phyloP scores from a whole-genome alignment of 441 rosid genomes.

The Gossypium schwendimanii region DNA sequence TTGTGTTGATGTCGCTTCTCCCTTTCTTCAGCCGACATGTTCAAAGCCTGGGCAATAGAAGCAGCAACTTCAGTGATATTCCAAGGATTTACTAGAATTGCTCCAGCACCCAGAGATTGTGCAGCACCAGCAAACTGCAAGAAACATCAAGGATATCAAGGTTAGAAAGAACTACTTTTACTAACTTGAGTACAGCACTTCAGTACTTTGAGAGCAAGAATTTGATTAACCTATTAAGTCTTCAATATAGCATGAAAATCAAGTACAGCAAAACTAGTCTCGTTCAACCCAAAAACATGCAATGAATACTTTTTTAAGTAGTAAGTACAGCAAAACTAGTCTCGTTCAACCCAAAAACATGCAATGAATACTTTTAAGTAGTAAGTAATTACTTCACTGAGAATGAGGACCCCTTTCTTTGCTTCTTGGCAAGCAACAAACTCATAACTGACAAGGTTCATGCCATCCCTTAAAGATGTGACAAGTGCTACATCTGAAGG shows the following conservation, averaged over 20 bases:
- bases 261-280: neutral
- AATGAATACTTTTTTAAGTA: slow-evolving; percentile 8
- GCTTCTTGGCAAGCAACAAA: slow-evolving; percentile 97
- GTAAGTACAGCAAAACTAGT: neutral
- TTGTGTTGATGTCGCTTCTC: slow-evolving; percentile 88
- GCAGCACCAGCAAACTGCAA: slow-evolving; percentile 98
- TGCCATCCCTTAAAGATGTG: slow-evolving; percentile 96
- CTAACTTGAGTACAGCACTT: neutral
- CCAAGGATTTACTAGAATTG: slow-evolving; percentile 98
- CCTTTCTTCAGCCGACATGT: slow-evolving; percentile 76
- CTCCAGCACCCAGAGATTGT: slow-evolving; percentile 98
- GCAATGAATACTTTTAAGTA: slow-evolving; percentile 8
- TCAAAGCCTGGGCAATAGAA: slow-evolving; percentile 78
- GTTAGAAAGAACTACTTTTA: neutral
- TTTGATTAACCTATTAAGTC: neutral
- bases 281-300: neutral
- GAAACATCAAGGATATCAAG: slow-evolving; percentile 15
- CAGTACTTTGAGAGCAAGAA: neutral
- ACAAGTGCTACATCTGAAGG: slow-evolving; percentile 90
- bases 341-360: neutral
- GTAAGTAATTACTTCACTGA: slow-evolving; percentile 72
- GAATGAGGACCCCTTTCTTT: slow-evolving; percentile 97
- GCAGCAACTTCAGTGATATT: slow-evolving; percentile 98
- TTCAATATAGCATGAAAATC: neutral
- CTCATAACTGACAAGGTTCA: slow-evolving; percentile 98